These are phyloP conservation scores for Xylaria sp. DNA, from an alignment of 2,329 filamentous ascomycete genomes.

Conservation along the genomic window DNA sequence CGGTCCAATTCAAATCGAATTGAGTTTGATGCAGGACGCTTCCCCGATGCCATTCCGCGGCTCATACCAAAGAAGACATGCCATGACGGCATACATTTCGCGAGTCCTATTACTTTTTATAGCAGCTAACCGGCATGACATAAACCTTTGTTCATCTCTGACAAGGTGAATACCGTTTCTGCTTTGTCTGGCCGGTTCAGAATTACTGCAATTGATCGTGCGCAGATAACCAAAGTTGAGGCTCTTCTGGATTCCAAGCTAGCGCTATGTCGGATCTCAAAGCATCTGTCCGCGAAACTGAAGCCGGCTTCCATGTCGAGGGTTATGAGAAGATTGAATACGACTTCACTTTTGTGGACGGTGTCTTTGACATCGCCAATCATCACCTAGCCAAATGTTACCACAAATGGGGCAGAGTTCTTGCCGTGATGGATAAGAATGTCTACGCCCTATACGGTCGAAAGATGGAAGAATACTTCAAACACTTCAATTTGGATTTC, in stretches of 20 bases:
- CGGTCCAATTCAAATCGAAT: not conserved
- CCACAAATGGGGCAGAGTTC: conserved; percentile 70
- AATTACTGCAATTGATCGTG: not conserved
- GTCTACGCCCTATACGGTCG: conserved; percentile 75
- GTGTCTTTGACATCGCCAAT: conserved; percentile 71
- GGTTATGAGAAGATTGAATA: conserved; percentile 82
- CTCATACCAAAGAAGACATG: not conserved
- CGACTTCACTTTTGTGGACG: conserved; percentile 78
- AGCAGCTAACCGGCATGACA: not conserved
- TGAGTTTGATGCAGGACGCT: not conserved
- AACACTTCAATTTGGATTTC: conserved; percentile 70
- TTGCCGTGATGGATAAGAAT: conserved; percentile 78
- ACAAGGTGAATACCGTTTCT: not conserved
- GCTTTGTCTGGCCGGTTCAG: not conserved
- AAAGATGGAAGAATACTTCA: conserved; percentile 74
- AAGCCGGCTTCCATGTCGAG: conserved; percentile 74
- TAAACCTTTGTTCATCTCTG: conserved; percentile 1
- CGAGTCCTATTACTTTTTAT: not conserved
- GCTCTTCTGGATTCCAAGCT: conserved; percentile 29
- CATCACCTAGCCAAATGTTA: conserved; percentile 73
- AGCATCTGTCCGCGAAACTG: conserved; percentile 71
- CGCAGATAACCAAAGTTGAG: not conserved
- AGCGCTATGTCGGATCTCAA: conserved; percentile 74
- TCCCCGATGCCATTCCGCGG: not conserved
- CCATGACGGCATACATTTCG: conserved; percentile 27